These are phyloP conservation scores for Alternaria incomplexa DNA, from an alignment of 2,329 filamentous ascomycete genomes.

Conservation along the genomic window DNA sequence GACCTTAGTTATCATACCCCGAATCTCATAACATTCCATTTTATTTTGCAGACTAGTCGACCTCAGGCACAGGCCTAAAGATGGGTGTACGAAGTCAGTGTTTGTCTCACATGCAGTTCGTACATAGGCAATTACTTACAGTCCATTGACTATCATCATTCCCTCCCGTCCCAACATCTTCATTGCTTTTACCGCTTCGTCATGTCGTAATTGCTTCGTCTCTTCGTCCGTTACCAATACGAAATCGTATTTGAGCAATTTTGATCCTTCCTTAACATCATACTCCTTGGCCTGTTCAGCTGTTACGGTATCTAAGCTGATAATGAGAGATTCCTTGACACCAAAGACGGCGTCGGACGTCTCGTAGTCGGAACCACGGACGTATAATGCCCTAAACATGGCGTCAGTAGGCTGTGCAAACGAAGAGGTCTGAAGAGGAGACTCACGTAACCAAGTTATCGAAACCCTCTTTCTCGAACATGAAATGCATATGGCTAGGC, in stretches of 20 bases:
- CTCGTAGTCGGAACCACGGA: conserved; percentile 80
- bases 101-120: no score
- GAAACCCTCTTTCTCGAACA: conserved; percentile 66
- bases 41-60: conserved; percentile 51
- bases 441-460: conserved; percentile 84
- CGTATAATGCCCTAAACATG: conserved; percentile 69
- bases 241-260: conserved; percentile 75
- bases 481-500: conserved; percentile 55
- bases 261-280: conserved; percentile 66
- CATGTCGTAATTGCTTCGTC: conserved; percentile 68
- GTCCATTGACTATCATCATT: conserved; percentile 76
- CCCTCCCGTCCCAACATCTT: conserved; percentile 66
- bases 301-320: conserved; percentile 35
- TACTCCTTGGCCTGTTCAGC: conserved; percentile 50
- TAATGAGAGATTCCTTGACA: conserved; percentile 77
- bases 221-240: conserved; percentile 76
- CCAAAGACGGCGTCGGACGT: conserved; percentile 85
- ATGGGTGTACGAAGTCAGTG: no score
- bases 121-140: conserved; percentile 41
- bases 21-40: neutral
- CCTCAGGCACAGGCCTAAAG: conserved; percentile 68
- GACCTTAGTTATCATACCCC: neutral
- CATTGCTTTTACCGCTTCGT: conserved; percentile 71
- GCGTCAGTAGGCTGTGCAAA: neutral
- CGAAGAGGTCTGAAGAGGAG: neutral